phyloP scores from a whole-genome alignment of 2,329 filamentous ascomycete genomes.

The Aspergillus viridinutans region DNA sequence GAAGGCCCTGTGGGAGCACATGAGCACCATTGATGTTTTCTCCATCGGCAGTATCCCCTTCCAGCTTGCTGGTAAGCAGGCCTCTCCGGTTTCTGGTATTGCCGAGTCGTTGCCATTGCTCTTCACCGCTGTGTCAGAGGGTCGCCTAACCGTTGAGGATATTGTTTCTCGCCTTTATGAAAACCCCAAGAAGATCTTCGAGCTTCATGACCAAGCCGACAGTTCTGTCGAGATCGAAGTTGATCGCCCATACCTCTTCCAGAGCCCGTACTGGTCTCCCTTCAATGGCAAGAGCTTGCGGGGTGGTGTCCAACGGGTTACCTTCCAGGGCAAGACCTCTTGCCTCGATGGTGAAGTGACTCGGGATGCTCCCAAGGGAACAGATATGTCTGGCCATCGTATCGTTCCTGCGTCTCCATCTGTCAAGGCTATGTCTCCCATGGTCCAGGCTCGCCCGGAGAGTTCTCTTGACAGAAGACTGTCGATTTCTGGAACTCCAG shows the following conservation, averaged over 20 bases:
- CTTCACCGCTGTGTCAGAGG: slow-evolving; percentile 70
- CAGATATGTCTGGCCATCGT: slow-evolving; percentile 70
- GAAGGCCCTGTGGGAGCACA: slow-evolving; percentile 67
- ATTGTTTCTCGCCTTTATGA: slow-evolving; percentile 68
- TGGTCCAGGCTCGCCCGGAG: slow-evolving; percentile 35
- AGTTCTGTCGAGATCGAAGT: slow-evolving; percentile 71
- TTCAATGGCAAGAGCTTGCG: slow-evolving; percentile 65
- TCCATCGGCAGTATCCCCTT: slow-evolving; percentile 75
- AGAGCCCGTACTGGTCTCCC: slow-evolving; percentile 61
- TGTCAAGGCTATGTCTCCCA: slow-evolving; percentile 48
- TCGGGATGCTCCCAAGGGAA: slow-evolving; percentile 56
- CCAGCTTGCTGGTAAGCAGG: slow-evolving; percentile 60
- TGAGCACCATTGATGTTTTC: slow-evolving; percentile 72
- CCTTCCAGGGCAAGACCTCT: slow-evolving; percentile 68
- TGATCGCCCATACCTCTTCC: slow-evolving; percentile 63
- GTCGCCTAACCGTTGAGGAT: slow-evolving; percentile 68
- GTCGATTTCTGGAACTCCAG: slow-evolving; percentile 37
- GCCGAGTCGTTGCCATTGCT: slow-evolving; percentile 69
- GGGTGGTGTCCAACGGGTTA: slow-evolving; percentile 69
- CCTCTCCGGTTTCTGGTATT: slow-evolving; percentile 63
- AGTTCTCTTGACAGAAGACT: slow-evolving; percentile 34
- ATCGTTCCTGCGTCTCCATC: slow-evolving; percentile 52
- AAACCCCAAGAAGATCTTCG: slow-evolving; percentile 76
- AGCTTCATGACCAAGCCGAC: slow-evolving; percentile 73
- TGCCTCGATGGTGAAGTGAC: slow-evolving; percentile 68